Conservation (phyloP, 371 early-diverging fungal genomes). For the Saksenaea vasiformis region DNA sequence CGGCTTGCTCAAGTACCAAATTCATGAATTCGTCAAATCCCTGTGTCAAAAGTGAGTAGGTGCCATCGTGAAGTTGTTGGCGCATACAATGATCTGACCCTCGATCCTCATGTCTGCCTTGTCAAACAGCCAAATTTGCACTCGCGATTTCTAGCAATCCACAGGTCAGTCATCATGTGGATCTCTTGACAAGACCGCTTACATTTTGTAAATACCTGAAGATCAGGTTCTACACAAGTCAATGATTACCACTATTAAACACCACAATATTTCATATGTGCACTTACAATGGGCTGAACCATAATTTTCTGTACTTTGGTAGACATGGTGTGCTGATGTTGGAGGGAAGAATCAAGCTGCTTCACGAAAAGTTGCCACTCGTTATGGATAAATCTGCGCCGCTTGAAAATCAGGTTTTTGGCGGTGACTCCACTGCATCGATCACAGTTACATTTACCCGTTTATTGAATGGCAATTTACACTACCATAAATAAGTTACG, state of each 20-base stretch:
- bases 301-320: slow-evolving; percentile 92
- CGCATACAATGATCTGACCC: slow-evolving; percentile 84
- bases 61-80: background rate
- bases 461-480: no score
- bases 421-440: no score
- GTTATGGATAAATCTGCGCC: no score
- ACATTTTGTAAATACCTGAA: slow-evolving; percentile 88
- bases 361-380: no score
- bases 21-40: slow-evolving; percentile 99
- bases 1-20: slow-evolving; percentile 87
- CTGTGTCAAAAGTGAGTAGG: slow-evolving; percentile 41
- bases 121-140: slow-evolving; percentile 93
- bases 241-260: background rate
- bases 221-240: slow-evolving; percentile 76
- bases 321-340: slow-evolving; percentile 56
- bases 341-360: background rate
- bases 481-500: no score
- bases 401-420: no score
- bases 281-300: slow-evolving; percentile 93
- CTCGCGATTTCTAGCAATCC: slow-evolving; percentile 72
- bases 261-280: no score
- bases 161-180: background rate
- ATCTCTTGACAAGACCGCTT: slow-evolving; percentile 10
- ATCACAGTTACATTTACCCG: no score
- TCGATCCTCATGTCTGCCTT: slow-evolving; percentile 86